These are phyloP conservation scores for Dictyostelium intermedium DNA, from an alignment of 78 protist species.

Conservation along the genomic window DNA sequence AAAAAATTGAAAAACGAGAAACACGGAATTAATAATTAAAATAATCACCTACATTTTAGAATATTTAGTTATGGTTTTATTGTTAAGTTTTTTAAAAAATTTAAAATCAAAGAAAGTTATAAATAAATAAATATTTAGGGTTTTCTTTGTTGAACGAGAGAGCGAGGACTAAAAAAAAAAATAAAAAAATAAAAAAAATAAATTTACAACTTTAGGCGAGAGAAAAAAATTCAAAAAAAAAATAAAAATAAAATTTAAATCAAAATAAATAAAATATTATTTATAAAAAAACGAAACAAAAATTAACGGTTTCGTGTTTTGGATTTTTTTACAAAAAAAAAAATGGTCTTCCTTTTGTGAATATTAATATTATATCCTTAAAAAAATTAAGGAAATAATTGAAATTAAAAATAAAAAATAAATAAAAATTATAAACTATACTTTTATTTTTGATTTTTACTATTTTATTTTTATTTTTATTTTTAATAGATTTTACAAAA, in stretches of 20 bases:
- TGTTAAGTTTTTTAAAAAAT: not conserved
- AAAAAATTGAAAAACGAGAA: not conserved
- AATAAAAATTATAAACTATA: too few relatives aligned
- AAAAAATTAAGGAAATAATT: too few relatives aligned
- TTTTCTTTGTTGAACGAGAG: not conserved
- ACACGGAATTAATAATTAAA: too few relatives aligned
- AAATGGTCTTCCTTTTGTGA: too few relatives aligned
- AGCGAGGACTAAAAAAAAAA: not conserved
- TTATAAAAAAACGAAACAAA: not conserved
- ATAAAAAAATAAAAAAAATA: too few relatives aligned
- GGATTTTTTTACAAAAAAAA: not conserved
- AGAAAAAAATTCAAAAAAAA: not conserved
- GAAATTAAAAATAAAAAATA: too few relatives aligned
- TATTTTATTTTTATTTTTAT: too few relatives aligned
- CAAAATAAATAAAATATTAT: not conserved
- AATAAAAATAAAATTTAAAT: not conserved
- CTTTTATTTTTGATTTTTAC: too few relatives aligned
- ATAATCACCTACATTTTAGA: not conserved
- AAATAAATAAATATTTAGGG: not conserved
- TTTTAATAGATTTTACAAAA: too few relatives aligned
- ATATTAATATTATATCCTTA: too few relatives aligned
- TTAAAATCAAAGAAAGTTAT: not conserved
- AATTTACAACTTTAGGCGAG: not conserved
- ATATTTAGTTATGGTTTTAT: not conserved
- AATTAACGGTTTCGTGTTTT: not conserved